Evolutionary conservation across 2,329 filamentous ascomycete genomes (phyloP), one percentile per base, ranked within the genome.

Genomic region (Aspergillus sp.): DNA sequence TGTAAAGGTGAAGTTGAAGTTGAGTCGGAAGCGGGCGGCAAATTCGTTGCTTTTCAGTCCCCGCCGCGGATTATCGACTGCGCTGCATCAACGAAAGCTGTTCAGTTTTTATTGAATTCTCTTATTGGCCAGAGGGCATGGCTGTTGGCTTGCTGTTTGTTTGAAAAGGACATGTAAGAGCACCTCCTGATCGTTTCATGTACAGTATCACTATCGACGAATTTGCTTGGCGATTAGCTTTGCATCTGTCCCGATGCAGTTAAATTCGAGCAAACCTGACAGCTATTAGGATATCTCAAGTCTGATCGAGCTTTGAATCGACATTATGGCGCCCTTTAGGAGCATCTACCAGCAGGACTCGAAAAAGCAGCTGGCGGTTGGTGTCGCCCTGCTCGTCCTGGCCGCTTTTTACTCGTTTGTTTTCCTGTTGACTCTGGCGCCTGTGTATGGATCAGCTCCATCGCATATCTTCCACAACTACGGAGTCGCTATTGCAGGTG

Each of bases 371-470:
- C 62, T 72, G 51, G 70, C 59, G 45, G 66, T 63, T 53, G 73
- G 70, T n/a, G 65, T 74, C 31, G 70, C 73, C 30, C 64, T 80
- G 56, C 68, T 80, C 41, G 62, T 76, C 23, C 71, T 81, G 23
- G 71, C 75, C 19, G 78, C 77, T 1, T 70, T 74, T 38, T 81
- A 75, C 63, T 79, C 80, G 5, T 74, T 75, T 34, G 68, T 80
- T 25, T 81, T 79, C 38, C 87, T 92, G 72, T 82, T 93, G 64
- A 89, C 86, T 45, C 82, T 98, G 38, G 91, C 92, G 22, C 95
- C 95, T 2, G 90, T 96, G 11, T 98, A 96, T 77, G 95, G 95
- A 56, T 88, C 89, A 17, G 91, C 96, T 43, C 91, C 94, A 1
- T 83, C 92, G 0, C 84, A 86, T 1, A 82, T 89, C 66, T 90